Evolutionary conservation across 2,329 filamentous ascomycete species (phyloP).

Genomic region (Curvularia spicifera): DNA sequence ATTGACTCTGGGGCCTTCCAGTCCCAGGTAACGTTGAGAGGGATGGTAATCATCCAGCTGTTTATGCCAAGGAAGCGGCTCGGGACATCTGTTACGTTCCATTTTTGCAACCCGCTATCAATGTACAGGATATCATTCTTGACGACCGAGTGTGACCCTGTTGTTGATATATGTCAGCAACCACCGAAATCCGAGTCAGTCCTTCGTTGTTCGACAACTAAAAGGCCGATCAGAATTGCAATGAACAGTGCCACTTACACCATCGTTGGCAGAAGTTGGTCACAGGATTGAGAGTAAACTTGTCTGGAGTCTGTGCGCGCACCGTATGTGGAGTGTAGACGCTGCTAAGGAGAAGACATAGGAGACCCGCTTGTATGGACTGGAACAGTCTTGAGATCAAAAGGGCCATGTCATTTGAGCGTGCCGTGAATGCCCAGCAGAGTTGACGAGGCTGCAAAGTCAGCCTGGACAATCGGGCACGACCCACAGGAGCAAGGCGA

Average conservation of each 20-base stretch:
- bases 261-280: neutral
- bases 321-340: neutral
- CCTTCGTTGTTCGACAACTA: too few species aligned
- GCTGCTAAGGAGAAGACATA: neutral
- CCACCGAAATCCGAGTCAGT: neutral
- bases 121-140: slow-evolving; percentile 1
- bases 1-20: neutral
- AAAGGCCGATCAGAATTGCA: too few species aligned
- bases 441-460: neutral
- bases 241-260: neutral
- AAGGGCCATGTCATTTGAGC: neutral
- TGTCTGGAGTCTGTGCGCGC: neutral
- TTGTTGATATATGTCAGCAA: neutral
- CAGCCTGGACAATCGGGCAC: neutral
- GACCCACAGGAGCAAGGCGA: neutral
- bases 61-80: neutral
- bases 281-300: neutral
- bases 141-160: neutral
- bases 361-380: neutral
- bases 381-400: neutral
- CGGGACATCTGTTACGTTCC: neutral
- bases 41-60: neutral
- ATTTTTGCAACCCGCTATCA: slow-evolving; percentile 3
- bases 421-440: neutral
- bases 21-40: neutral